Percentiles rank a stretch among this genome's conserved stretches.
Conservation (phyloP, 768 basidiomycete species). For the Leccinum ochraceum region DNA sequence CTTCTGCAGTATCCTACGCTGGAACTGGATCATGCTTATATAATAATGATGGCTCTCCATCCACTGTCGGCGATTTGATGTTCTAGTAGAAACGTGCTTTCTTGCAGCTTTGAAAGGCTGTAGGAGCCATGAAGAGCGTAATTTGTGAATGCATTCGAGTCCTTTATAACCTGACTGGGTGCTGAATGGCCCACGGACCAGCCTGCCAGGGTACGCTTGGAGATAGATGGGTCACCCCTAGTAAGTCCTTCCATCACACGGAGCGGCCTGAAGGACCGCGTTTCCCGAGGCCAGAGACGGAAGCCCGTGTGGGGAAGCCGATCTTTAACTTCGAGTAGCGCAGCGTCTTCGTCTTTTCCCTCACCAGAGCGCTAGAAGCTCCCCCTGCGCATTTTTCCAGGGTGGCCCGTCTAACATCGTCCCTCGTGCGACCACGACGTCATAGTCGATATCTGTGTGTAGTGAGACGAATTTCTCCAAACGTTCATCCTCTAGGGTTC, state of each 20-base stretch:
- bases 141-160: neutral
- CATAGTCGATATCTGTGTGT: no score
- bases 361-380: no score
- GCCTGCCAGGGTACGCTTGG: neutral
- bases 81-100: neutral
- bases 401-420: no score
- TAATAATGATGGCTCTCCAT: conserved; percentile 29
- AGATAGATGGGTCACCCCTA: neutral
- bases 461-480: no score
- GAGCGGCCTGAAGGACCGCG: no score
- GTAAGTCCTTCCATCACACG: neutral
- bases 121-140: neutral
- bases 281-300: no score
- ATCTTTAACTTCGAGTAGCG: no score
- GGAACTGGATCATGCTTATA: conserved; percentile 37
- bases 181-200: neutral
- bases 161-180: neutral
- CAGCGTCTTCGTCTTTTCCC: no score
- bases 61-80: conserved; percentile 31
- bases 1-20: conserved; percentile 9
- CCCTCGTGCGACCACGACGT: no score
- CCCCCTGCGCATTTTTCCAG: no score
- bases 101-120: neutral
- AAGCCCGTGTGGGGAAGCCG: no score
- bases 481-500: no score